Base-by-base conservation (phyloP, 768 basidiomycete species). In the Peribolospora kevripleyi region DNA sequence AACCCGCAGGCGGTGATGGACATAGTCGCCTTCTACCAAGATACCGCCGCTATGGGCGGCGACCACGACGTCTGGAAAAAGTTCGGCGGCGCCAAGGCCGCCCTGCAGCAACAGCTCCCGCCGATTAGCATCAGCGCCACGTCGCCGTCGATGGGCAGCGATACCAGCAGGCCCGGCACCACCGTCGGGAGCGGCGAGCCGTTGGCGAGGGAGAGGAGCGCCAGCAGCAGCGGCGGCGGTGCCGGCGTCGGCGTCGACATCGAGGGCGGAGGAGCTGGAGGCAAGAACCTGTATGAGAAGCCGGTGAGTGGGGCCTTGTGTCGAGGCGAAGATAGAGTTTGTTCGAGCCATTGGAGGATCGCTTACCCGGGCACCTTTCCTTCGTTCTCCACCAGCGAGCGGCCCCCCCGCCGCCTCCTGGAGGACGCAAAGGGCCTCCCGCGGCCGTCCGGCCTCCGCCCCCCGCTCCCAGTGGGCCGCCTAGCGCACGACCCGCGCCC, bases 1-100 rank as follows among this genome's bases (percentile, higher is more conserved):
- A 90, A 97, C 64, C 93, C 93, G 0, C 82, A 93, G 69, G 87
- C 87, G 3, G 87, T 97, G 58, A 87, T 90, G 78, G 93, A 95
- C 64, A 91, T 97, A 59, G 91, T 98, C 67, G 88, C 90, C 64
- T 95, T 97, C 70, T 97, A 93, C 68, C 91, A 97, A 64, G 84
- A 88, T 42, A 50, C 46, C 5, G 54, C 52, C 41, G 60, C 57
- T 50, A 54, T 52, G 10, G 56, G 65, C 59, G 48, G 63, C 59
- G 56, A 67, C 66, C 57, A 62, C 51, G 80, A 80, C 63, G 79
- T 78, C 41, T 87, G 83, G 84, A 83, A 82, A 68, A 87, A 86
- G 73, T 63, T 65, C 41, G 57, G 55, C 4, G 46, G 55, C 52
- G 9, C 46, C 48, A 11, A 41, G 14, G n/a, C 9, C 9, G 36